Base-by-base conservation (phyloP, 2,329 filamentous ascomycete genomes). In the Aspergillus quadrilineatus region DNA sequence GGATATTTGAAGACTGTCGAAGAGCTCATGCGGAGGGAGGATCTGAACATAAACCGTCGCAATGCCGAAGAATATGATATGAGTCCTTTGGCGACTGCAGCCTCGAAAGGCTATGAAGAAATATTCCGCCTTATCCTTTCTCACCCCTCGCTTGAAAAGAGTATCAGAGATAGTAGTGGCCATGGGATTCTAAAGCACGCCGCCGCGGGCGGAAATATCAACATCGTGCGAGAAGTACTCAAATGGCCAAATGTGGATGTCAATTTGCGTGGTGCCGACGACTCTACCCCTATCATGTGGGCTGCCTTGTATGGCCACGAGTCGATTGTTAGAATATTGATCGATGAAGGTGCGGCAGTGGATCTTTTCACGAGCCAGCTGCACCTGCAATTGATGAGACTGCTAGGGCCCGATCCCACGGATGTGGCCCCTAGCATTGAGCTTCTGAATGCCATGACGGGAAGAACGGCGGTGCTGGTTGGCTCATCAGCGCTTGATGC, bases 401-500 rank as follows among this genome's bases (percentile, higher is more conserved):
- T 30, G 17, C 10, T 50, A 36, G 17, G 47, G 9, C 4, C 9
- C 12, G 36, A 29, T 7, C 10, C 15, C 9, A 6, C n/a, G 4
- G 22, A 29, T 12, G 17, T 22, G 47, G 22, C 6, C 47, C 10
- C 2, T 1, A 30, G 26, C 14, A 12, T 6, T 14, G 6, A 7
- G 14, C 26, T 17, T 9, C 14, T 41, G 14, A 14, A 29, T 22
- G 14, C 45, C 42, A 32, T 53, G 29, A 46, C 32, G 9, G 42
- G 50, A 4, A 42, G 22, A 22, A 30, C 39, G 4, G 26, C 50
- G 6, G 50, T 53, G 30, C 50, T 53, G 30, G 50, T 53, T 4
- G 50, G 50, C 12, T 30, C 50, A n/a, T 46, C 50, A 4, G 50
- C 50, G 42, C 50, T 53, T 6, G 50, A 53, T 14, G 50, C 50